These are phyloP conservation scores for Saccharum officinarum DNA, from an alignment of 176 grass and related monocot genomes.

Conservation along the genomic window DNA sequence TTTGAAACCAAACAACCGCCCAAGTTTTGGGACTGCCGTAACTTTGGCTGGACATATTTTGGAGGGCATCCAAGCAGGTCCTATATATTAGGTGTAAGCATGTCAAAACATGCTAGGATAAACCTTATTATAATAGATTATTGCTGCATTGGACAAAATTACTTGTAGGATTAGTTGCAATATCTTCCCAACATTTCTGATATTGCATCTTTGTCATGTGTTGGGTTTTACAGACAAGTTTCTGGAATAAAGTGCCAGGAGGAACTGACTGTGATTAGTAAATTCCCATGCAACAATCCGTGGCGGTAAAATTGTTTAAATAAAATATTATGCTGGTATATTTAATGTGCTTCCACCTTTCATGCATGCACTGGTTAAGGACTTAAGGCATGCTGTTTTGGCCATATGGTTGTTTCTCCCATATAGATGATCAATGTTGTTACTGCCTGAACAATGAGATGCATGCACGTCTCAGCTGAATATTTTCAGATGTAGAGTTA, in stretches of 20 bases:
- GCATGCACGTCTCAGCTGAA: not conserved
- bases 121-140: constrained; percentile 18
- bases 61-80: no score
- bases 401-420: not conserved
- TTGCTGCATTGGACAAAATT: not conserved
- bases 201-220: not conserved
- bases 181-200: not conserved
- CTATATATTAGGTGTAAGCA: not conserved
- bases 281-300: not conserved
- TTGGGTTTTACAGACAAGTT: not conserved
- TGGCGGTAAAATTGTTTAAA: not conserved
- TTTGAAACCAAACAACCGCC: no score
- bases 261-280: not conserved
- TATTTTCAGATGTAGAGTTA: not conserved
- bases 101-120: not conserved
- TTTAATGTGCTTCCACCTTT: not conserved
- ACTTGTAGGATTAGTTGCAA: not conserved
- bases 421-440: not conserved
- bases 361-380: not conserved
- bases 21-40: no score
- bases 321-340: not conserved
- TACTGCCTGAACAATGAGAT: not conserved
- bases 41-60: no score
- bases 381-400: not conserved
- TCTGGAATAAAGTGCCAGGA: constrained; percentile 1